Base-by-base conservation (phyloP, 805 yeast species). In the Huiozyma naganishii region DNA sequence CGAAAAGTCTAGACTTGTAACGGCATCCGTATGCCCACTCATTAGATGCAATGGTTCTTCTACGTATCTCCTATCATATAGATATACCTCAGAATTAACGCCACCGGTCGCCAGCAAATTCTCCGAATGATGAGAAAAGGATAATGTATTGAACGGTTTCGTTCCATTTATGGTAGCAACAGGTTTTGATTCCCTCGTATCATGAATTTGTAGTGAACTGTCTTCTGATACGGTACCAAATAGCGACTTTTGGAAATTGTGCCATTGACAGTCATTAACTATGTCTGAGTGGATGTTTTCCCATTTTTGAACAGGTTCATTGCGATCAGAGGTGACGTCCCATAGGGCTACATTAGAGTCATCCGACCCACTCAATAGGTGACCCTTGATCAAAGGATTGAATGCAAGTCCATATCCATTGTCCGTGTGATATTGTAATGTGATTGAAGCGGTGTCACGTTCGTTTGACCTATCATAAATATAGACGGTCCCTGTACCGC, bases 141-240 rank as follows among this genome's bases (percentile, higher is more conserved):
- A 69, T 6, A 84, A 54, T 0, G 85, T 67, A 55, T 83, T 84
- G 52, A 81, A 74, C 9, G 74, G 66, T 6, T 66, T 58, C 9
- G 54, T 57, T 6, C 65, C 52, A 1, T 50, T 39, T 2, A 67
- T 41, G 6, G 28, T 55, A 5, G 61, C 46, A 0, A 66, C 51
- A 4, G 49, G 41, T 8, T 49, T 43, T 0, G 52, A 36, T 1
- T 60, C 54, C 55, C 85, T 69, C 41, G 67, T 57, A 58, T 84
- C 94, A 48, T 68, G 76, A 12, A 81, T 54, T 30, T 68, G 63
- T 42, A 80, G 66, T 13, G 68, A 64, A 41, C 70, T 71, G 57
- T 84, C 94, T 48, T 84, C 95, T 7, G 87, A 78, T 0, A 81
- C 90, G 2, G 87, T 72, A 0, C 84, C 92, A 59, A 82, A 76